Conservation (phyloP, 2,329 filamentous ascomycete species). For the Pseudophaeomoniella oleicola region DNA sequence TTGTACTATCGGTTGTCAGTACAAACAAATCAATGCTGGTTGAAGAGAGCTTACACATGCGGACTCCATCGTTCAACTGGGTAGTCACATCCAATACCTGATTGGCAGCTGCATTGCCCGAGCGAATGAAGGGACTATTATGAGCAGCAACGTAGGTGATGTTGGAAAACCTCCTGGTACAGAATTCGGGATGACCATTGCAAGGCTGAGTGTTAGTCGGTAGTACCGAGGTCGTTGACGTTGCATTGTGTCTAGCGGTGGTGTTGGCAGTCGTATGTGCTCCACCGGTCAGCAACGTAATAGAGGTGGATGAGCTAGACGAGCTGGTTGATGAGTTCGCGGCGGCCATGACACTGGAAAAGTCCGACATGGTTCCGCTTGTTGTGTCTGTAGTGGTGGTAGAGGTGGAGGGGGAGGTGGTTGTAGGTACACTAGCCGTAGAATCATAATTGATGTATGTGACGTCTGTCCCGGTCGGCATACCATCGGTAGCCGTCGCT, state of each 20-base stretch:
- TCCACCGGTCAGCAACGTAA: not conserved
- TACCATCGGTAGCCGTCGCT: no score
- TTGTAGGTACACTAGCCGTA: conserved; percentile 9
- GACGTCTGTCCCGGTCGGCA: no score
- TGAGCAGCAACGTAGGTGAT: conserved; percentile 66
- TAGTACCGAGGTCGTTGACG: conserved; percentile 26
- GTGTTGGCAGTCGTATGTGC: conserved; percentile 24
- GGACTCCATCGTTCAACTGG: conserved; percentile 62
- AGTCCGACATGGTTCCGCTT: conserved; percentile 7
- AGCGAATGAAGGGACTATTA: conserved; percentile 63
- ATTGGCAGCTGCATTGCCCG: conserved; percentile 61
- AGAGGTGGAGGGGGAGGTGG: conserved; percentile 11
- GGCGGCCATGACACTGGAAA: conserved; percentile 21
- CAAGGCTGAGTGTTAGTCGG: conserved; percentile 63
- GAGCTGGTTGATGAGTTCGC: conserved; percentile 18
- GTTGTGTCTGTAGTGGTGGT: conserved; percentile 22
- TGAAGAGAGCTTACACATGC: conserved; percentile 31
- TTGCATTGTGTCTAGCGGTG: conserved; percentile 31
- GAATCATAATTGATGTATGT: not conserved
- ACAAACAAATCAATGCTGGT: not conserved
- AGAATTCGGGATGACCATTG: conserved; percentile 68
- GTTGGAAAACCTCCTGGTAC: conserved; percentile 62
- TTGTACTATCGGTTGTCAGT: conserved; percentile 30
- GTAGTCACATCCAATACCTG: conserved; percentile 52
- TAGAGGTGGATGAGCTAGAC: conserved; percentile 9